Evolutionary conservation across 345 rosid genomes (phyloP).

Genomic region (Dimocarpus longan): DNA sequence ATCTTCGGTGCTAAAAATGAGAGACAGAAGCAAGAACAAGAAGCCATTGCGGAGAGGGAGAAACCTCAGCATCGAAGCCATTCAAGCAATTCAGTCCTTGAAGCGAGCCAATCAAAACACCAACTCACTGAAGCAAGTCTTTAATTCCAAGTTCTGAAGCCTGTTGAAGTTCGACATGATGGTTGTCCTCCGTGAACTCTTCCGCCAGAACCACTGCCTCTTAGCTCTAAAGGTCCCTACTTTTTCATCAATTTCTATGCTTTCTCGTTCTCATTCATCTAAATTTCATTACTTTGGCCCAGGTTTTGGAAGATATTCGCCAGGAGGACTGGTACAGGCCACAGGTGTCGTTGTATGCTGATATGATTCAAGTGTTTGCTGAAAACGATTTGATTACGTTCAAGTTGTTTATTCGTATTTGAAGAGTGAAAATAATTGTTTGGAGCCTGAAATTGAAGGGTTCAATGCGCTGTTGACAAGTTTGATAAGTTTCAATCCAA

Average conservation of each 20-base stretch:
- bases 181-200: slow-evolving; percentile 77
- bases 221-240: slow-evolving; percentile 56
- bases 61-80: slow-evolving; percentile 82
- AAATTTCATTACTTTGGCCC: background rate
- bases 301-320: slow-evolving; percentile 78
- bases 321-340: slow-evolving; percentile 79
- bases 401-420: slow-evolving; percentile 41
- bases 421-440: slow-evolving; percentile 41
- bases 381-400: slow-evolving; percentile 49
- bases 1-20: slow-evolving; percentile 45
- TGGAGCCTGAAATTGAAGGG: slow-evolving; percentile 53
- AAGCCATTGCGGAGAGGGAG: slow-evolving; percentile 79
- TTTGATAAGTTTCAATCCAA: slow-evolving; percentile 43
- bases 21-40: slow-evolving; percentile 71
- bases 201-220: slow-evolving; percentile 70
- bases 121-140: slow-evolving; percentile 35
- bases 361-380: slow-evolving; percentile 57
- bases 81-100: slow-evolving; percentile 72
- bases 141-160: slow-evolving; percentile 56
- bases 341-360: slow-evolving; percentile 54
- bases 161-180: slow-evolving; percentile 81
- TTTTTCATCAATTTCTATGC: background rate
- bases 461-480: slow-evolving; percentile 57
- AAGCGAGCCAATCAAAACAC: slow-evolving; percentile 52
- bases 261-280: background rate